Evolutionary conservation across 2,329 filamentous ascomycete species (phyloP).

Genomic region (Cercospora zeae-maydis): DNA sequence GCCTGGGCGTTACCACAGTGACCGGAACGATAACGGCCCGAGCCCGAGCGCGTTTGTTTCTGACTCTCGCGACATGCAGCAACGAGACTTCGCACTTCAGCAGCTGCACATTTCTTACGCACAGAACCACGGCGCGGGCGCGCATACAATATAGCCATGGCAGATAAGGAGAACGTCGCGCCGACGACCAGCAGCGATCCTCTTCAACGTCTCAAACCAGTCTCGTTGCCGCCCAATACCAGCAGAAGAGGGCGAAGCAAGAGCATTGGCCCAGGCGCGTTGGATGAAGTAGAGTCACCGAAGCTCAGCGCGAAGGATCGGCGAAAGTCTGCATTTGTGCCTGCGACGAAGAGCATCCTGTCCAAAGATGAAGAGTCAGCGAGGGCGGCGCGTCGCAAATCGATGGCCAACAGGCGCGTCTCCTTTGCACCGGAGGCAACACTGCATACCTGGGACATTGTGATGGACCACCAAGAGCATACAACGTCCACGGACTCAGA

Average conservation of each 20-base stretch:
- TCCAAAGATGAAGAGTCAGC: constrained; percentile 55
- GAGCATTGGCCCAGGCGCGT: constrained; percentile 87
- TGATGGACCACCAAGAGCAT: constrained; percentile 81
- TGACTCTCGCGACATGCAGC: too few relatives aligned
- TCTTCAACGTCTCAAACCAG: constrained; percentile 22
- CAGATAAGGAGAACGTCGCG: constrained; percentile 38
- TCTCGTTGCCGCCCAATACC: constrained; percentile 28
- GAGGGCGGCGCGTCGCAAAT: constrained; percentile 76
- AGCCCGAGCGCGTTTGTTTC: too few relatives aligned
- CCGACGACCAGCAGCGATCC: constrained; percentile 34
- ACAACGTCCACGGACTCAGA: constrained; percentile 69
- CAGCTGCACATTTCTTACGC: neutral
- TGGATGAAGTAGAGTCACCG: constrained; percentile 68
- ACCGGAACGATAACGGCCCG: too few relatives aligned
- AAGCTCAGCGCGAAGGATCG: constrained; percentile 33
- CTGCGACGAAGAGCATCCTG: constrained; percentile 52
- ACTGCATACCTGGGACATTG: constrained; percentile 90
- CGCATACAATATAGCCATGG: constrained; percentile 5
- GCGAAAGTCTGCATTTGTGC: constrained; percentile 46
- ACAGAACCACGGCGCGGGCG: neutral
- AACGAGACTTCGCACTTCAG: neutral
- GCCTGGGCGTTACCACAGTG: too few relatives aligned
- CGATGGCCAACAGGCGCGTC: constrained; percentile 73
- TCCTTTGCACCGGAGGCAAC: constrained; percentile 97
- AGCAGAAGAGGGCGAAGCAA: constrained; percentile 80